phyloP scores from a whole-genome alignment of 768 basidiomycete species.

The Amanita phalloides region DNA sequence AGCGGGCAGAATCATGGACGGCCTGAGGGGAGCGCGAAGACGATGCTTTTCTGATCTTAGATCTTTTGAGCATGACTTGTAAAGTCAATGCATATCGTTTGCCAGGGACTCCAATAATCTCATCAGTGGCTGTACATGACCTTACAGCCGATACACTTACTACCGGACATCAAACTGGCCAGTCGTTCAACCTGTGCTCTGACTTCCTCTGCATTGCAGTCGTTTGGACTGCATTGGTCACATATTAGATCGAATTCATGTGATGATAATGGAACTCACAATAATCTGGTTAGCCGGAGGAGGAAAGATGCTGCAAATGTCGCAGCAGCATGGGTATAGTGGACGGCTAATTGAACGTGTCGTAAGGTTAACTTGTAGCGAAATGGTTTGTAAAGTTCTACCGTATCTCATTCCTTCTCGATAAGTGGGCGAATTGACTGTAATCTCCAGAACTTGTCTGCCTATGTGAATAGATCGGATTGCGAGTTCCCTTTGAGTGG shows the following conservation, averaged over 20 bases:
- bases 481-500: constrained; percentile 68
- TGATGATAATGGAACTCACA: constrained; percentile 38
- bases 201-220: constrained; percentile 69
- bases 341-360: constrained; percentile 46
- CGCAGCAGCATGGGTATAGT: constrained; percentile 86
- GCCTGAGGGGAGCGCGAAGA: constrained; percentile 52
- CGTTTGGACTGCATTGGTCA: constrained; percentile 52
- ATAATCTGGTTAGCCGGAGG: constrained; percentile 75
- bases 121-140: not conserved
- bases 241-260: constrained; percentile 4
- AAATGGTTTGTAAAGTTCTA: constrained; percentile 18
- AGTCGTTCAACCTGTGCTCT: constrained; percentile 71
- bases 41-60: constrained; percentile 50
- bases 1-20: constrained; percentile 42
- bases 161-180: constrained; percentile 63
- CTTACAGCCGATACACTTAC: constrained; percentile 30
- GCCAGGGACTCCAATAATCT: constrained; percentile 60
- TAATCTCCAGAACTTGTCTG: constrained; percentile 71
- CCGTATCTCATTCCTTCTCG: constrained; percentile 90
- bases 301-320: constrained; percentile 91
- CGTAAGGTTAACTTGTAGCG: not conserved
- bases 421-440: constrained; percentile 74
- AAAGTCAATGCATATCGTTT: constrained; percentile 88
- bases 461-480: constrained; percentile 79
- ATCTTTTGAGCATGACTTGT: constrained; percentile 79